Base-by-base conservation (phyloP, 352 stramenopile species). In the Hyaloperonospora arabidopsidis region DNA sequence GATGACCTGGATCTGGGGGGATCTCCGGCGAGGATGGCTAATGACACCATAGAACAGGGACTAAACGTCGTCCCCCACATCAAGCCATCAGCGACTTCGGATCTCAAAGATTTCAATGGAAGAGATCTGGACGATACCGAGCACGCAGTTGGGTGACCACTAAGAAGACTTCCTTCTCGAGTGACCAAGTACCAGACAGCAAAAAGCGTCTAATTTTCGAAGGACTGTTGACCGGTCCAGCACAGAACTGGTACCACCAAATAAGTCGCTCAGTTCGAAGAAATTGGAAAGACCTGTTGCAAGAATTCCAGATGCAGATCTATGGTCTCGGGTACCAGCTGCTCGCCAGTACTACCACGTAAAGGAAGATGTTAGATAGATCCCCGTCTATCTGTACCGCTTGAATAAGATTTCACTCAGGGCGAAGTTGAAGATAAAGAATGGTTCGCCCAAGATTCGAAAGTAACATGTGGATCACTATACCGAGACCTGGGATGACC, bases 201-300 rank as follows among this genome's bases (percentile, higher is more conserved):
- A 28, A 56, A 34, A 49, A 45, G n/a, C 49, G 49, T 25, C 21
- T 55, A 5, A n/a, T 22, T 5, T 43, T 43, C 15, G 38, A 29
- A 13, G 38, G 40, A 11, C 23, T 55, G 15, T 21, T 55, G 1
- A 41, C 25, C 4, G 23, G 38, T n/a, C 38, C 38, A 0, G 17
- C 38, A 1, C 36, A 17, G 8, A 48, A 48, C 49, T 49, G 49
- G 38, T 55, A 48, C 17, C 49, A n/a, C 8, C 49, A 49, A 6
- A 15, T 48, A 41, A 47, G 7, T 29, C 25, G 25, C 3, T 29
- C 25, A 29, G 25, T 7, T 29, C 25, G 25, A 29, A 7, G 25
- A 29, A 29, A 7, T 29, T 7, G n/a, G 7, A 29, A 29, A 29
- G 25, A 7, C 7, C 25, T 29, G 7, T 3, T 29, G 3, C 25